These are phyloP conservation scores for Sesbania bispinosa DNA, from an alignment of 306 rosid genomes.

Conservation along the genomic window DNA sequence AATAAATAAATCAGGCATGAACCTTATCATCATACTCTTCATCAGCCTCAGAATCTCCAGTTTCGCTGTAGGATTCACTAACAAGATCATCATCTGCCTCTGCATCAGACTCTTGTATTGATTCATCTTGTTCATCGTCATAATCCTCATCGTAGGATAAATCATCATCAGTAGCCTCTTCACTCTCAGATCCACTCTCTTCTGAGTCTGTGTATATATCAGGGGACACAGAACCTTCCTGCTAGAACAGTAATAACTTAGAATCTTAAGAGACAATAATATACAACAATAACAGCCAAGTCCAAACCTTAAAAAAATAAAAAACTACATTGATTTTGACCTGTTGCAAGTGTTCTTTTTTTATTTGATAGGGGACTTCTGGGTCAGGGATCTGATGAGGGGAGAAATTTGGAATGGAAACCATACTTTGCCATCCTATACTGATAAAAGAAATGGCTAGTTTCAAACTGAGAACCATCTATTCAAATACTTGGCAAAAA, in stretches of 20 bases:
- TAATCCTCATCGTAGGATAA: slow-evolving; percentile 66
- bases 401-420: background rate
- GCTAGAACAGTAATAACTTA: slow-evolving; percentile 44
- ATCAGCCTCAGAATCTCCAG: slow-evolving; percentile 40
- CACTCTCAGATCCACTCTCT: slow-evolving; percentile 76
- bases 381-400: background rate
- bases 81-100: slow-evolving; percentile 52
- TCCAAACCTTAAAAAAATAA: background rate
- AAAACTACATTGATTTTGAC: background rate
- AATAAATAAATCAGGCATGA: slow-evolving; percentile 24
- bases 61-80: slow-evolving; percentile 52
- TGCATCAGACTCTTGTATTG: slow-evolving; percentile 52
- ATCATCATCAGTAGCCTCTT: slow-evolving; percentile 73
- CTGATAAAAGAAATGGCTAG: background rate
- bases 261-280: slow-evolving; percentile 23
- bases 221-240: slow-evolving; percentile 73
- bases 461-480: background rate
- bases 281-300: background rate
- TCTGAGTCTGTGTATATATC: slow-evolving; percentile 75
- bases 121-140: slow-evolving; percentile 61
- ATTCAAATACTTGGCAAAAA: background rate
- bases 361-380: background rate
- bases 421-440: background rate
- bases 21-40: slow-evolving; percentile 53
- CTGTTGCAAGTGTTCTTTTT: background rate